Base-by-base conservation (phyloP, 1,139 yeast species). In the Suhomyces ambrosiae region DNA sequence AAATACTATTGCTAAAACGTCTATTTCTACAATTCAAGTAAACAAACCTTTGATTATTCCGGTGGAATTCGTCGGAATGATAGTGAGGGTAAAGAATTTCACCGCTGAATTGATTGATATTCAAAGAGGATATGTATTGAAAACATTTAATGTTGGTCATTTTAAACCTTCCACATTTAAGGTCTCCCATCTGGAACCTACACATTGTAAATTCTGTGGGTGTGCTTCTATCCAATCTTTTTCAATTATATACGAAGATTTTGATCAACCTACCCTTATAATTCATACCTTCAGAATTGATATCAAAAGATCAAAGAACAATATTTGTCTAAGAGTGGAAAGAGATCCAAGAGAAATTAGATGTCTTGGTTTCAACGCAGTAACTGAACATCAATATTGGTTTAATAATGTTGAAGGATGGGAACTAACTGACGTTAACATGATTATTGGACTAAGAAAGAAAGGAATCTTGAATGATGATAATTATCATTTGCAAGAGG, bases 311-410 rank as follows among this genome's bases (percentile, higher is more conserved):
- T 88, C 95, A 4, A 85, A 86, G 51, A 84, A 79, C 45, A 82
- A 79, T 50, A 88, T 88, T 32, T 88, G 96, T 60, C 63, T 87
- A 38, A 79, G 96, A 61, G 95, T 86, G 25, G 96, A 88, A 61
- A 82, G 96, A 74, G 96, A 88, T 61, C 88, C 92, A 1, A 74
- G 95, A 53, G 96, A 88, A 64, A 86, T 87, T 29, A 76, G 96
- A 65, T 88, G 96, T 62, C 70, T 84, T 29, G 96, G 96, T 27
- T 85, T 87, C 53, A 86, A 80, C 44, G 80, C 85, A 0, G 88
- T 81, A 2, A 70, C 75, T 14, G 95, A 87, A 52, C 79, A 79
- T 38, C 85, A 79, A 46, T 78, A 79, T 57, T 82, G 87, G 81
- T 69, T 79, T 37, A 71, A 74, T 28, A 63, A 76, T 41, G 79